Evolutionary conservation across 139 green algal genomes (phyloP).

Genomic region (Asterochloris erici): DNA sequence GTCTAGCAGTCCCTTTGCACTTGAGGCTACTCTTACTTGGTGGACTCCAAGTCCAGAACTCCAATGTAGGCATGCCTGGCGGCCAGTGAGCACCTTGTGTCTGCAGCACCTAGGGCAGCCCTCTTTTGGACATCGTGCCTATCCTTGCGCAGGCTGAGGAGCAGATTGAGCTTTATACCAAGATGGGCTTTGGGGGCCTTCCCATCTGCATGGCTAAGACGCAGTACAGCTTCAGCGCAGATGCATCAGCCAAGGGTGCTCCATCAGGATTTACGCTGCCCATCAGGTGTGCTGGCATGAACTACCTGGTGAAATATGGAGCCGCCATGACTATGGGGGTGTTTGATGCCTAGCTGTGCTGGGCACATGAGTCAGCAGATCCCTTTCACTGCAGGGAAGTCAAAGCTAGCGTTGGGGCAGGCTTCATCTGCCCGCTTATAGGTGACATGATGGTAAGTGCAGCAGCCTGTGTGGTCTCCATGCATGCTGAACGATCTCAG

Average conservation of each 20-base stretch:
- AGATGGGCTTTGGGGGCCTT: conserved; percentile 84
- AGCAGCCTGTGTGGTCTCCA: conserved; percentile 66
- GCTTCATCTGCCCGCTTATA: conserved; percentile 90
- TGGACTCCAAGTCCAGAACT: no score
- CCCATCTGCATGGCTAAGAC: conserved; percentile 99
- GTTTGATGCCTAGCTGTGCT: not conserved
- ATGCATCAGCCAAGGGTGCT: conserved; percentile 77
- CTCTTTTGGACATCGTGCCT: no score
- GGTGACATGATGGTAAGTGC: conserved; percentile 93
- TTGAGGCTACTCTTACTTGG: no score
- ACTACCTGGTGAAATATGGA: no score
- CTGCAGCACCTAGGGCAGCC: no score
- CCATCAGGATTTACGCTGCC: conserved; percentile 87
- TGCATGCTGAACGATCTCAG: not conserved
- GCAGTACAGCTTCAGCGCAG: conserved; percentile 89
- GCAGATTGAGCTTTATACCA: conserved; percentile 71
- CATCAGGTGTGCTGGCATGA: no score
- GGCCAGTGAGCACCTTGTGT: no score
- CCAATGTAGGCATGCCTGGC: no score
- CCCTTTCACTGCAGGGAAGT: no score
- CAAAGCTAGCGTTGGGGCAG: conserved; percentile 80
- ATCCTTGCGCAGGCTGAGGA: conserved; percentile 70
- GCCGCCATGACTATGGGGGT: no score
- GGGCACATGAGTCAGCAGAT: no score
- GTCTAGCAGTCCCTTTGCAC: no score